Evolutionary conservation across 495 filamentous ascomycete genomes (phyloP).

Genomic region (Neohortaea acidophila): DNA sequence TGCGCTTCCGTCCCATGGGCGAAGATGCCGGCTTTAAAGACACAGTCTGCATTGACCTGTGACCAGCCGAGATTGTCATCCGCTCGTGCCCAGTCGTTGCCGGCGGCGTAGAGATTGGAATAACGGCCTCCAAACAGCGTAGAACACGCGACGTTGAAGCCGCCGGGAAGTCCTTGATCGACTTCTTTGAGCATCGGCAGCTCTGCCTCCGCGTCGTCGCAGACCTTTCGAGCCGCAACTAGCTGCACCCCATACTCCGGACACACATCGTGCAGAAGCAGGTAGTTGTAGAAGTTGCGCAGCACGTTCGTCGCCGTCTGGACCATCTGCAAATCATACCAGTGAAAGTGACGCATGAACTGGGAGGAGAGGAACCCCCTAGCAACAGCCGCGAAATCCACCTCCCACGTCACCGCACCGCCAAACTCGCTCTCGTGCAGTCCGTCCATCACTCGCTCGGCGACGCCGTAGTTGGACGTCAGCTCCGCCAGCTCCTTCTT

Average conservation of each 20-base stretch:
- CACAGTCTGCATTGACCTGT: constrained; percentile 20
- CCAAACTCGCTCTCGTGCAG: constrained; percentile 18
- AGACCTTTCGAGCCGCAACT: constrained; percentile 47
- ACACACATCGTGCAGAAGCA: constrained; percentile 69
- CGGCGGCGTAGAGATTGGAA: constrained; percentile 23
- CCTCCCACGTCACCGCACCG: constrained; percentile 40
- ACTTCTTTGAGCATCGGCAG: constrained; percentile 40
- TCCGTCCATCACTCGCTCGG: constrained; percentile 6
- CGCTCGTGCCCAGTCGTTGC: constrained; percentile 27
- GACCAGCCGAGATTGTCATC: constrained; percentile 17
- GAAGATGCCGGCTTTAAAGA: constrained; percentile 30
- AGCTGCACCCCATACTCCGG: constrained; percentile 60
- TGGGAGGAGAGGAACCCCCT: constrained; percentile 54
- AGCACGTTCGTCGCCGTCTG: constrained; percentile 44
- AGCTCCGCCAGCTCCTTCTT: constrained; percentile 47
- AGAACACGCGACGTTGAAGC: constrained; percentile 56
- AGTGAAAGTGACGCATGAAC: constrained; percentile 32
- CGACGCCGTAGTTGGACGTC: constrained; percentile 27
- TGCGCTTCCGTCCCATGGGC: constrained; percentile 24
- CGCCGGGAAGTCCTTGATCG: constrained; percentile 43
- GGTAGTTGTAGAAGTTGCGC: constrained; percentile 78
- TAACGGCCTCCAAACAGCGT: constrained; percentile 42
- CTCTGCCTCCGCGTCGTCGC: constrained; percentile 52
- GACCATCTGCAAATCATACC: constrained; percentile 33
- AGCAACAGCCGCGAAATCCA: constrained; percentile 67